Conservation (phyloP, 2,329 filamentous ascomycete genomes). For the Xylaria sp. region DNA sequence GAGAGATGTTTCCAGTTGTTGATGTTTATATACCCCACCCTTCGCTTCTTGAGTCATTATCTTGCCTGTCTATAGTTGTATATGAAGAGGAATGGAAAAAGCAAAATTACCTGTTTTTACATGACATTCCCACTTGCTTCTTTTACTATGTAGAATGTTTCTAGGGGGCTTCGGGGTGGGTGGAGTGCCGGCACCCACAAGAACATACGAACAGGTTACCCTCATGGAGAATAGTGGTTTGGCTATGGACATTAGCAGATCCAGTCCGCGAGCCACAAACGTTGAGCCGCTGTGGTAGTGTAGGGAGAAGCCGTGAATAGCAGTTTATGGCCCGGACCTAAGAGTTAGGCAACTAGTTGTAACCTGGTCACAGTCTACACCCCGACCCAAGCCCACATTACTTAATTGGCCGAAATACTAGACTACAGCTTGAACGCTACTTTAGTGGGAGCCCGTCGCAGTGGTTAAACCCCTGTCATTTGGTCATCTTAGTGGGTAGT, state of each 20-base stretch:
- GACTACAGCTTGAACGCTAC: neutral
- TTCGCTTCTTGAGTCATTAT: conserved; percentile 39
- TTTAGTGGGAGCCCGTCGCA: conserved; percentile 14
- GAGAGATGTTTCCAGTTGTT: conserved; percentile 29
- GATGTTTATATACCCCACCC: conserved; percentile 41
- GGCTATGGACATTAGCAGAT: conserved; percentile 1
- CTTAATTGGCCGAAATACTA: conserved; percentile 1
- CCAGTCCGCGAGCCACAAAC: conserved; percentile 7
- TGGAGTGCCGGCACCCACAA: neutral
- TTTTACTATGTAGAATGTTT: neutral
- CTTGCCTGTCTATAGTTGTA: conserved; percentile 43
- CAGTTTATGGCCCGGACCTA: neutral
- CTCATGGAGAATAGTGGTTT: conserved; percentile 8
- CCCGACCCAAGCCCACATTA: neutral
- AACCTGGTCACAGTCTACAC: neutral
- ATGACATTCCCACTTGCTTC: neutral
- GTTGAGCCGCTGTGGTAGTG: neutral
- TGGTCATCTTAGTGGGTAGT: neutral
- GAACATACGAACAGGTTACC: neutral
- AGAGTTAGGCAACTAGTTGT: neutral
- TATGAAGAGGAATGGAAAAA: conserved; percentile 36
- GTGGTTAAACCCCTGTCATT: conserved; percentile 10
- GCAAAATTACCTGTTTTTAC: conserved; percentile 22
- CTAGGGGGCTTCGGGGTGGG: no score
- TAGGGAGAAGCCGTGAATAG: conserved; percentile 6